Evolutionary conservation across 2,329 filamentous ascomycete genomes (phyloP), one percentile per base, ranked within the genome.

Genomic region (Knufia petricola): DNA sequence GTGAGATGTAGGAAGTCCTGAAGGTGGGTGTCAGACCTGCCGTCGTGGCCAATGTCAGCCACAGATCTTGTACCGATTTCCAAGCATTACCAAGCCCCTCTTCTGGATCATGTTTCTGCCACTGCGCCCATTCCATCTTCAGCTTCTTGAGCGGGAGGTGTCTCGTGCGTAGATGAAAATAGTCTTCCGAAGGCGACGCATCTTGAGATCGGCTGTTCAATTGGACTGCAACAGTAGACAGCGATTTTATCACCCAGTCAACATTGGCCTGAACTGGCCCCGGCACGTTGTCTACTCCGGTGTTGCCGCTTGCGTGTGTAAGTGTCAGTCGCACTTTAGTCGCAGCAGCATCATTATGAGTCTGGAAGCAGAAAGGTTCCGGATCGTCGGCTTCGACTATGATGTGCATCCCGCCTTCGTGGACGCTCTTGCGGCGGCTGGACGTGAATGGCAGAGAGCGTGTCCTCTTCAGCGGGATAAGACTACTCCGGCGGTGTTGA

Each of bases 271-370:
- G 37, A 9, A 48, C 20, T 15, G 23, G 37, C 2, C 24, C 37
- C 23, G 46, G 46, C 3, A 37, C 4, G 7, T 47, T 21, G 10
- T 15, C 24, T 21, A 15, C 20, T 10, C n/a, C 43, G 12, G 36
- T 12, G 19, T 42, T 24, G 15, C 7, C 42, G 26, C 36, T 42
- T 20, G 24, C 19, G 21, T 48, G 42, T 2, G 37, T 41, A 3
- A 48, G n/a, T 13, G 37, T 42, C n/a, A 48, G 12, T 7, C 38
- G 46, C 4, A 48, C 37, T 48, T 48, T 42, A 8, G 46, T 48
- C 7, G 46, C 46, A 6, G 46, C 46, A 13, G 37, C 46, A n/a
- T 48, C 46, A n/a, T 40, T 34, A 19, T 26, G 38, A 24, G 28
- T 20, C 31, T 42, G 46, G 15, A 48, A 48, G 26, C 37, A 41